These are phyloP conservation scores for Heterobasidion irregulare DNA, from an alignment of 1,284 basidiomycete species.

Conservation along the genomic window DNA sequence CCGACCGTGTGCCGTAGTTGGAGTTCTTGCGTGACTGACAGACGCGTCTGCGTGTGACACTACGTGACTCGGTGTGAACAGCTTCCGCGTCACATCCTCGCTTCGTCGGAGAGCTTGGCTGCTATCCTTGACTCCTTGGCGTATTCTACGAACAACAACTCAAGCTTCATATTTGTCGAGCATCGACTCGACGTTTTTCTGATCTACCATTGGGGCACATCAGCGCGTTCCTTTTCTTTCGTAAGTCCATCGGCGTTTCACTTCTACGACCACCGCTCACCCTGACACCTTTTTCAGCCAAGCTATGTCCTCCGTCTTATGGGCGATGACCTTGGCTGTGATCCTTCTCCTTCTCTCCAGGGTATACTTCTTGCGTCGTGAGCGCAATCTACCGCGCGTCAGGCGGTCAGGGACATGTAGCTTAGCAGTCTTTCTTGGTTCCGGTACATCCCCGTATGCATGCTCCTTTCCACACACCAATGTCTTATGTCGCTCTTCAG, in stretches of 20 bases:
- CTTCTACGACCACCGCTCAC: too few species aligned
- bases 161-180: background rate
- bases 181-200: too few species aligned
- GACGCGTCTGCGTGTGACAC: too few species aligned
- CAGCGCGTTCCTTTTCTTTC: too few species aligned
- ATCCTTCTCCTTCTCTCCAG: constrained; percentile 15
- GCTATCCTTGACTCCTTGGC: background rate
- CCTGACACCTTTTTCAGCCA: too few species aligned
- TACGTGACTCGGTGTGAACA: too few species aligned
- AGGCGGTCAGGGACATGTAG: constrained; percentile 25
- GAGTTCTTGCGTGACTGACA: too few species aligned
- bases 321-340: background rate
- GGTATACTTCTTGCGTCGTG: constrained; percentile 13
- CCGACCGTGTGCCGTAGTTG: too few species aligned
- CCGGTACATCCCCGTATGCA: constrained; percentile 30
- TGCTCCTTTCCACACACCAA: background rate
- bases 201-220: too few species aligned
- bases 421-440: constrained; percentile 57
- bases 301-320: constrained; percentile 1
- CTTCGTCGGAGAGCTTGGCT: background rate
- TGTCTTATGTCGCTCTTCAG: constrained; percentile 31
- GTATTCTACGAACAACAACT: background rate
- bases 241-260: too few species aligned
- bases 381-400: constrained; percentile 5
- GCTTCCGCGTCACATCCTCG: too few species aligned